Base-by-base conservation (phyloP, 805 yeast genomes). In the Nakazawaea wyomingensis region DNA sequence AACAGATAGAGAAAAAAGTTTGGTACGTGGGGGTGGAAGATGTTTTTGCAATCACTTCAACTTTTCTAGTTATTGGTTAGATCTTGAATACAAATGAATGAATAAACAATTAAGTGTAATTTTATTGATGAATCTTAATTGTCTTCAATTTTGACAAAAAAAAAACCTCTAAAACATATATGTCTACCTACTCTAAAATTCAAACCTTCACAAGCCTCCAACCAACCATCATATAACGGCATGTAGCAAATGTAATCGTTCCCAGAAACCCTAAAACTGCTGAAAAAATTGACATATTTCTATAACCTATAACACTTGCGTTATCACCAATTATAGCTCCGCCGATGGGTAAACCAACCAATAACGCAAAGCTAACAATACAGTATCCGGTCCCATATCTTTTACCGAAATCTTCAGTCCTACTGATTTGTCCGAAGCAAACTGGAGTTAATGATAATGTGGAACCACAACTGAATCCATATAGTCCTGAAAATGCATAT, bases 381-480 rank as follows among this genome's bases (percentile, higher is more conserved):
- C 71, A 78, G 56, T 81, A 82, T 46, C 80, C 74, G 4, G 88
- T 73, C 0, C 91, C 90, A 52, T 80, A 85, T 22, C 83, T 60
- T 50, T 76, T 78, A 13, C 91, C 91, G 52, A 83, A 82, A 44
- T 80, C 76, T 46, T 71, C 66, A 0, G 82, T 79, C 13, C 71
- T 72, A n/a, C 82, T 74, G 22, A 85, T 76, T 36, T 75, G 74
- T 0, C 85, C 75, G n/a, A 82, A 71, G 48, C 90, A 82, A 4
- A 78, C 80, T 0, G 91, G 88, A 0, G 84, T 74, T 39, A 84
- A 54, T 0, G 85, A 71, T 33, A 85, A 62, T 4, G 83, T 76
- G 16, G 84, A 74, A 3, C 87, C 80, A 24, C 76, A 67, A 44
- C 73, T 69, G 51, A 80, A 75, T 0, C 89, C 89, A 53, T 72